Conservation (phyloP, 2,329 filamentous ascomycete genomes). For the Calonectria leucothoes region DNA sequence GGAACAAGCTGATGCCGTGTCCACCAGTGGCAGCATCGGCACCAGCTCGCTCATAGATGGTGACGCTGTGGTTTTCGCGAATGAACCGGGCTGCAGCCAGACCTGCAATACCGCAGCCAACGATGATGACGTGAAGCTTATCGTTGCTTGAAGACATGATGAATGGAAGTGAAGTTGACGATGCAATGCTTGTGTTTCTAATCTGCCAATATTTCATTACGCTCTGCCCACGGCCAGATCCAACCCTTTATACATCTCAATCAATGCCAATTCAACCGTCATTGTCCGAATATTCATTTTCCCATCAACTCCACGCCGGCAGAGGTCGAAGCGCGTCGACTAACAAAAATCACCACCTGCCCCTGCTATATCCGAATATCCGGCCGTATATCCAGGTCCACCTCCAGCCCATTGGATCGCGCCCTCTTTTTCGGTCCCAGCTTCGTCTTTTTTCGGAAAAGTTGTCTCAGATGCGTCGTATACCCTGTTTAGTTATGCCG, state of each 20-base stretch:
- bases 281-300: not conserved
- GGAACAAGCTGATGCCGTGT: conserved; percentile 17
- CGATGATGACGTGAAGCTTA: conserved; percentile 14
- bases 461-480: conserved; percentile 1
- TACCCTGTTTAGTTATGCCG: not conserved
- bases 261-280: not conserved
- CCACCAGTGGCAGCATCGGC: conserved; percentile 17
- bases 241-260: not conserved
- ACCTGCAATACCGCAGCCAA: conserved; percentile 12
- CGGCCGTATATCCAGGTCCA: not conserved
- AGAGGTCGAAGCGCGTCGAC: not conserved
- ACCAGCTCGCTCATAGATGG: conserved; percentile 15
- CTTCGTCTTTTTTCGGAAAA: not conserved
- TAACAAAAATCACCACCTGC: not conserved
- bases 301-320: not conserved
- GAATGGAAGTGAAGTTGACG: not conserved
- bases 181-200: not conserved
- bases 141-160: conserved; percentile 1
- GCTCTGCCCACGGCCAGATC: not conserved
- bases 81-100: conserved; percentile 13
- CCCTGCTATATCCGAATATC: conserved; percentile 10
- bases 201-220: not conserved
- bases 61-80: conserved; percentile 11
- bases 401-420: not conserved
- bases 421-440: not conserved